Conservation (phyloP, 352 stramenopile genomes). For the Phytopythium boreale region DNA sequence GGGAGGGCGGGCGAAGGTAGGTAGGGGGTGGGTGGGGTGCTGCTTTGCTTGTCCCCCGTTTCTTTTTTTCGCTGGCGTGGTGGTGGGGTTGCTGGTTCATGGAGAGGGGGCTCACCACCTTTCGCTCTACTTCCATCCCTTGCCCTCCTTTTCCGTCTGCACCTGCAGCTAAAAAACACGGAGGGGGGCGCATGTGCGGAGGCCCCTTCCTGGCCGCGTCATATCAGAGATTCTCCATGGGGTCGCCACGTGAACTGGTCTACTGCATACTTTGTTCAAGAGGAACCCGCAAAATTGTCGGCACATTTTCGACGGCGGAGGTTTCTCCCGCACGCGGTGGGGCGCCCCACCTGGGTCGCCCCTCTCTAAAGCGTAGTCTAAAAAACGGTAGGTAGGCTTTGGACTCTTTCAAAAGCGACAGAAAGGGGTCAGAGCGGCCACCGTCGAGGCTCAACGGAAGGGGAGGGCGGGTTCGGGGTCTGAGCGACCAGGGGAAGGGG, state of each 20-base stretch:
- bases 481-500: neutral
- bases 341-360: too few relatives aligned
- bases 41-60: slow-evolving; percentile 18
- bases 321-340: neutral
- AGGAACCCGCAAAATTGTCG: neutral
- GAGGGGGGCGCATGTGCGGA: neutral
- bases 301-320: neutral
- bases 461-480: neutral
- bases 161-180: neutral
- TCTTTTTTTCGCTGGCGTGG: slow-evolving; percentile 29
- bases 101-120: slow-evolving; percentile 2
- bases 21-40: neutral
- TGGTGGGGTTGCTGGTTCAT: too few relatives aligned
- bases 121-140: neutral
- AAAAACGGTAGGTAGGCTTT: neutral
- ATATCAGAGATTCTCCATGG: neutral
- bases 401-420: too few relatives aligned
- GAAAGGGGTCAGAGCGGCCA: neutral
- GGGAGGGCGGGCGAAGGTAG: slow-evolving; percentile 5
- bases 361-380: neutral
- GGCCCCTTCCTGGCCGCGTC: neutral
- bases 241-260: too few relatives aligned
- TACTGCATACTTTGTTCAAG: neutral
- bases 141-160: neutral
- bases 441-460: neutral